A percentile compares a stretch with the other conserved stretches of the same genome.
phyloP scores from a whole-genome alignment of 1,284 basidiomycete species.

The Leccinum angustisporum region DNA sequence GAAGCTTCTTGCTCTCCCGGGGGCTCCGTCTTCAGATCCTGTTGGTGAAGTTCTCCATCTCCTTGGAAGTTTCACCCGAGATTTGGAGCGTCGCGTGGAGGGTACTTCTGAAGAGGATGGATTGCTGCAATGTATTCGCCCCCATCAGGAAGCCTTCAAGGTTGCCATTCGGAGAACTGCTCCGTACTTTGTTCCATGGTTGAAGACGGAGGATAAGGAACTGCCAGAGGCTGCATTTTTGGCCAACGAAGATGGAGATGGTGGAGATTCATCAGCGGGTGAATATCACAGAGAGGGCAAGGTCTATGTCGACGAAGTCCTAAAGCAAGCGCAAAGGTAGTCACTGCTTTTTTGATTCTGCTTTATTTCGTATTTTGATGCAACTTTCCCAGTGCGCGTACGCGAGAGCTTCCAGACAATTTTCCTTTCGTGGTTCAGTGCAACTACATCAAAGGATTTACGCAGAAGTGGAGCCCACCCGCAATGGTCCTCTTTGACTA shows the following conservation, averaged over 20 bases:
- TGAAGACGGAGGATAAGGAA: slow-evolving; percentile 1
- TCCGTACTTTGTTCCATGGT: slow-evolving; percentile 47
- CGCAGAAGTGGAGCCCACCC: slow-evolving; percentile 50
- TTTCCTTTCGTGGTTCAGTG: slow-evolving; percentile 63
- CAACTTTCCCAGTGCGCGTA: slow-evolving; percentile 49
- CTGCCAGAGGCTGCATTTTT: slow-evolving; percentile 38
- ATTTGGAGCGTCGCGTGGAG: slow-evolving; percentile 46
- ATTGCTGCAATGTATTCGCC: slow-evolving; percentile 54
- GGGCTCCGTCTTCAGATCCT: slow-evolving; percentile 53
- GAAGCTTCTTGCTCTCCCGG: slow-evolving; percentile 48
- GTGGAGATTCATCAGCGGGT: slow-evolving; percentile 16
- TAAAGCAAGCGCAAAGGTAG: slow-evolving; percentile 47
- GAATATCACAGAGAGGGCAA: slow-evolving; percentile 12
- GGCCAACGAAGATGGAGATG: slow-evolving; percentile 37
- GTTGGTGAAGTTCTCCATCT: slow-evolving; percentile 52
- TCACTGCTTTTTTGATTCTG: background rate
- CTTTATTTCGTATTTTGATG: background rate
- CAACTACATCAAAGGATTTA: slow-evolving; percentile 46
- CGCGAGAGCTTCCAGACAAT: slow-evolving; percentile 65
- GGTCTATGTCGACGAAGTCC: slow-evolving; percentile 61
- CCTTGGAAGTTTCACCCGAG: slow-evolving; percentile 46
- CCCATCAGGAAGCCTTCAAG: slow-evolving; percentile 48
- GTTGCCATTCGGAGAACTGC: slow-evolving; percentile 49
- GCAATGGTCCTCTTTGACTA: slow-evolving; percentile 48
- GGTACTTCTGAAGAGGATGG: slow-evolving; percentile 52